Conservation (phyloP, 805 yeast genomes). For the Kodamaea restingae region DNA sequence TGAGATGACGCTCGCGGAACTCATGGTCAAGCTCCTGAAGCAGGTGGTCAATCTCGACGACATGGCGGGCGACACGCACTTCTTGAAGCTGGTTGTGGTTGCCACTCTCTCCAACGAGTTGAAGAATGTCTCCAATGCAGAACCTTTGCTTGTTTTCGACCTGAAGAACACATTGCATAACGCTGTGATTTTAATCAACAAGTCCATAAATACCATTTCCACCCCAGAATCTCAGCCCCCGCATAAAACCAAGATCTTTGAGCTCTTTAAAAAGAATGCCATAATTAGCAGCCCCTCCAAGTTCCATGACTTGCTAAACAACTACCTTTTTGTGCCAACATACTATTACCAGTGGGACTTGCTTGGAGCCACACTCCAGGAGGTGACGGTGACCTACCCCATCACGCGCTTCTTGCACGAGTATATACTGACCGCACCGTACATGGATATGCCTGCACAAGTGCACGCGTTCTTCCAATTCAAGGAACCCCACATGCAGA, state of each 20-base stretch:
- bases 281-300: conserved; percentile 49
- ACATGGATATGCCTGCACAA: conserved; percentile 9
- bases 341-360: conserved; percentile 42
- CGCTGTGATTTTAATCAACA: conserved; percentile 50
- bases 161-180: conserved; percentile 46
- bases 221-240: neutral
- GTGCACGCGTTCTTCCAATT: conserved; percentile 15
- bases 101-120: conserved; percentile 35
- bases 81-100: conserved; percentile 24
- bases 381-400: conserved; percentile 31
- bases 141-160: conserved; percentile 24
- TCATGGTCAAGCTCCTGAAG: conserved; percentile 26
- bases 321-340: conserved; percentile 42
- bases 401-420: conserved; percentile 15
- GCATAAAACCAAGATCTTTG: conserved; percentile 21
- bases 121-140: conserved; percentile 18
- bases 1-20: conserved; percentile 6
- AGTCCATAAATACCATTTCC: conserved; percentile 23
- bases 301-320: conserved; percentile 47
- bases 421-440: conserved; percentile 11
- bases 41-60: conserved; percentile 16
- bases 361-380: conserved; percentile 44
- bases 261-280: conserved; percentile 45
- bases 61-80: conserved; percentile 11
- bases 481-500: conserved; percentile 12